Evolutionary conservation across 306 rosid species (phyloP), one percentile per base, ranked within the genome.

Genomic region (Quercus glauca): DNA sequence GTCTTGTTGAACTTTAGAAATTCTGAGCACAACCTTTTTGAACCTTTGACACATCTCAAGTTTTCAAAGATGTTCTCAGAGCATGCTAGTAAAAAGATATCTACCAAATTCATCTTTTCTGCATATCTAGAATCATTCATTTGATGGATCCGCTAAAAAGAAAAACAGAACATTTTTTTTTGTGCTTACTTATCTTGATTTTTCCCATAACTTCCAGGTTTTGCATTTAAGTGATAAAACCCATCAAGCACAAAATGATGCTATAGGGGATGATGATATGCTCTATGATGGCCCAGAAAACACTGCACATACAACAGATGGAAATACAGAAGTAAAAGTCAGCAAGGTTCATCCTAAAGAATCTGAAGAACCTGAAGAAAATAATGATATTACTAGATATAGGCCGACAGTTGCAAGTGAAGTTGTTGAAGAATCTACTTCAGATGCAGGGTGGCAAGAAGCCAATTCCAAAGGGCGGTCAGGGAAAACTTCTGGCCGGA

Each of bases 381-480:
- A 75, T 64, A 81, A 76, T 53, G 86, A 73, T 57, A 71, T 76
- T 43, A 74, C 80, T 31, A 68, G 79, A 35, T 33, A 77, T 73
- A 76, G 73, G 78, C 78, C 67, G 63, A 75, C 59, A 35, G 73
- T 71, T 76, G 76, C 80, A 59, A 84, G 76, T 70, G 90, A 84
- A 81, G 80, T 61, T 45, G 86, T 84, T 73, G 91, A 85, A 65
- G 94, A 88, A 85, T 86, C 88, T 31, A 83, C 85, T 65, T 90
- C 93, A 12, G 96, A 92, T 82, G 97, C 90, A 79, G 97, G 97
- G 60, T 95, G 99, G 99, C 98, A 95, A 88, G 99, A 95, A 87
- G 98, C 99, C 78, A 83, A 55, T 84, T 74, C 98, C 58, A 95
- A 91, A 80, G 97, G 94, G 61, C 76, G 96, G 35, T 90, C 91